These are phyloP conservation scores for Adiantum capillusveneris DNA, from an alignment of 75 land plant species.

Conservation along the genomic window DNA sequence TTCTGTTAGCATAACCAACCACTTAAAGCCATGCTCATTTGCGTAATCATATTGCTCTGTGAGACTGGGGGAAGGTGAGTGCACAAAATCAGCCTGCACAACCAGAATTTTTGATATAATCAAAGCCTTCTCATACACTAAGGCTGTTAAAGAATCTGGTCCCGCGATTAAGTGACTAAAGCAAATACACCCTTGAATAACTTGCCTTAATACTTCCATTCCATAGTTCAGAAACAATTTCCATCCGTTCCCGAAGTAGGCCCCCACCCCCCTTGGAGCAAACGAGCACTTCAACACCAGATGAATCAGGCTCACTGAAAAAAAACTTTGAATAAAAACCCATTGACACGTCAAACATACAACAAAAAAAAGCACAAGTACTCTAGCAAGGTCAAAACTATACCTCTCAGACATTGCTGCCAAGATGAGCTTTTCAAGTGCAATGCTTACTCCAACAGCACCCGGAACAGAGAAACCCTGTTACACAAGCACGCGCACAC, in stretches of 20 bases:
- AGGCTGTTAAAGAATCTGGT: background rate
- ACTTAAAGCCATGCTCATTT: conserved; percentile 81
- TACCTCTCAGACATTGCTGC: conserved; percentile 42
- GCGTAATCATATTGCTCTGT: conserved; percentile 99
- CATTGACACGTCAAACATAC: too few species aligned
- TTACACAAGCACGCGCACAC: background rate
- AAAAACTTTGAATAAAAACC: too few species aligned
- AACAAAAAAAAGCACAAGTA: too few species aligned
- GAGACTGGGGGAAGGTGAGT: conserved; percentile 67
- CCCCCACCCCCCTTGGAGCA: conserved; percentile 96
- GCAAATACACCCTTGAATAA: background rate
- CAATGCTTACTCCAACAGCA: conserved; percentile 86
- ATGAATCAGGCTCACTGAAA: conserved; percentile 27
- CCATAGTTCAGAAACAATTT: conserved; percentile 81
- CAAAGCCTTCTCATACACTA: conserved; percentile 1
- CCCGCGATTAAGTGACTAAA: too few species aligned
- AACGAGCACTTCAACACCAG: conserved; percentile 48
- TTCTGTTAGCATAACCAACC: conserved; percentile 78
- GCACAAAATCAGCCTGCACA: conserved; percentile 84
- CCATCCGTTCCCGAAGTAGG: conserved; percentile 79
- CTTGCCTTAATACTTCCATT: conserved; percentile 67
- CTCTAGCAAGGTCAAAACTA: background rate
- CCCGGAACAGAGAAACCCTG: conserved; percentile 65
- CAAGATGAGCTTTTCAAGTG: conserved; percentile 66
- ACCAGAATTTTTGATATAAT: background rate